Evolutionary conservation across 805 yeast genomes (phyloP).

Genomic region (Kurtzmaniella cleridarum): DNA sequence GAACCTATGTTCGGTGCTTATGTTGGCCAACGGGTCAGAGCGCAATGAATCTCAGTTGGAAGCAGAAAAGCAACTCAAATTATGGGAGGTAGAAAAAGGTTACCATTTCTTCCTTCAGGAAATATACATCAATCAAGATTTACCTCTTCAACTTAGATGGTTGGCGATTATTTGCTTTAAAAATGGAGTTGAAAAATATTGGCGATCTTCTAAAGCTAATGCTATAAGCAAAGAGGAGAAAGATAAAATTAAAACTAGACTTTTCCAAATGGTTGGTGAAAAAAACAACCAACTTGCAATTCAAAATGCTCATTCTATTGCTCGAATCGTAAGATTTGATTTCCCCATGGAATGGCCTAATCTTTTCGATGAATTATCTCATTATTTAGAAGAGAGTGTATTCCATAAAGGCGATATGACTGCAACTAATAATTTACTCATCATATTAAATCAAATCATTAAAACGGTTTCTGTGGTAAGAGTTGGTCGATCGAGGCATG

Average conservation of each 20-base stretch:
- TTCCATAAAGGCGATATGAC: slow-evolving; percentile 40
- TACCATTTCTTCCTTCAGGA: slow-evolving; percentile 53
- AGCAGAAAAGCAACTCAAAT: slow-evolving; percentile 66
- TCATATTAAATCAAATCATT: slow-evolving; percentile 70
- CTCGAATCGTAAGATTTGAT: slow-evolving; percentile 75
- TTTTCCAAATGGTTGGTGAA: slow-evolving; percentile 60
- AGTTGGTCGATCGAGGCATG: slow-evolving; percentile 77
- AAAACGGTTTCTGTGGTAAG: slow-evolving; percentile 70
- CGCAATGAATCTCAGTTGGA: slow-evolving; percentile 47
- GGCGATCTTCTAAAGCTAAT: slow-evolving; percentile 67
- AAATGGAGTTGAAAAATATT: slow-evolving; percentile 77
- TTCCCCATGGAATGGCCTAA: slow-evolving; percentile 86
- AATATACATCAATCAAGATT: slow-evolving; percentile 51
- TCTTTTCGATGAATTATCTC: slow-evolving; percentile 60
- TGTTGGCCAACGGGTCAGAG: slow-evolving; percentile 33
- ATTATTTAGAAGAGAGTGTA: slow-evolving; percentile 39
- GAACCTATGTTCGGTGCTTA: slow-evolving; percentile 23
- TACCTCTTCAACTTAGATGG: slow-evolving; percentile 73
- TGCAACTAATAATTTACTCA: slow-evolving; percentile 55
- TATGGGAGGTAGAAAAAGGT: slow-evolving; percentile 64
- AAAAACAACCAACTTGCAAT: slow-evolving; percentile 68
- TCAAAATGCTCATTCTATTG: slow-evolving; percentile 81
- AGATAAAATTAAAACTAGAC: slow-evolving; percentile 47
- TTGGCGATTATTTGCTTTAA: slow-evolving; percentile 82
- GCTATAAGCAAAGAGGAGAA: slow-evolving; percentile 63